Evolutionary conservation across 352 stramenopile genomes (phyloP), one percentile per base, ranked within the genome.

Genomic region (Phytophthora sansomeana): DNA sequence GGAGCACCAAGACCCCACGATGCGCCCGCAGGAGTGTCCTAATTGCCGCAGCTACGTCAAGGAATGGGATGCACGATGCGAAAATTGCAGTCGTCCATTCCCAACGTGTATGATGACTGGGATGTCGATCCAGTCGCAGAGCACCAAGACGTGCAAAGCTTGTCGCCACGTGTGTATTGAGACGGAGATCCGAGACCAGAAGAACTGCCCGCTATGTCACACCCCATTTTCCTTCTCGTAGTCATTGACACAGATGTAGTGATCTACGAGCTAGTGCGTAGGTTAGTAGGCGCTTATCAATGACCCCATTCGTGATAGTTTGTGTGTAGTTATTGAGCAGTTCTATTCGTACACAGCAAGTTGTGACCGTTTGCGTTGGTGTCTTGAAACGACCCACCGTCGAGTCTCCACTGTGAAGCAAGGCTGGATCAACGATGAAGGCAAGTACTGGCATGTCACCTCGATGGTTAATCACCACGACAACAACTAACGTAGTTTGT

Each of bases 121-220:
- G 24, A 73, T 81, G 29, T 86, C 77, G 11, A 91, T 97, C 57
- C 72, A 93, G 46, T 74, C 89, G 35, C 83, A 93, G 61, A 82
- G 85, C 32, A 80, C 87, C 38, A 75, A 91, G 50, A 80, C 77
- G 58, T 98, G 93, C 81, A 89, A 87, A 51, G 90, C 78, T 1
- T 98, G 93, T 61, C 85, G 92, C 46, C 92, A 98, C 65, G 75
- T 87, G 50, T 85, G 80, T 70, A 89, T 98, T 24, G 90, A 98
- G 63, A 53, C 75, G 13, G 93, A 98, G 67, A 74, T 97, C 36
- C 80, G 80, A 17, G 84, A 85, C 30, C 74, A 87, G 42, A 87
- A 85, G 67, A 85, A 93, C 61, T 98, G 93, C 72, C 90, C 92
- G 6, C 74, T 98, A 19, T 98, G 93, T 75, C 93, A 98, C 68